Evolutionary conservation across 106 monocot species (phyloP).

Genomic region (Iris macrosiphon): DNA sequence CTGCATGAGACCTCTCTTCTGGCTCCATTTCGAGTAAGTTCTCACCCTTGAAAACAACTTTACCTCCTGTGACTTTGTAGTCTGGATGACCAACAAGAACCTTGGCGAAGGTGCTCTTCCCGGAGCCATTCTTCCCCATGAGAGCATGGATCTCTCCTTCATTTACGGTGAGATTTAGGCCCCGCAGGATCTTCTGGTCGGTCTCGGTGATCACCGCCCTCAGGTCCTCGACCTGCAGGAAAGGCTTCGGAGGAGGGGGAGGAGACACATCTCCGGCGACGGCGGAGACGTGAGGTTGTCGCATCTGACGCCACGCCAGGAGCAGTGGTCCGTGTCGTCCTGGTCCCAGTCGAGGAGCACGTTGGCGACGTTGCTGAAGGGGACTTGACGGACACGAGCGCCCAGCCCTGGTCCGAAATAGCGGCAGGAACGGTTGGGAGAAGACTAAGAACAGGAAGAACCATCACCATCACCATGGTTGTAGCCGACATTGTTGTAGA

Average conservation of each 20-base stretch:
- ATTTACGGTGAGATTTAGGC: slow-evolving; percentile 72
- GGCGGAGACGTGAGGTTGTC: slow-evolving; percentile 14
- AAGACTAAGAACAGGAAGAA: no score
- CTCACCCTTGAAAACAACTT: slow-evolving; percentile 71
- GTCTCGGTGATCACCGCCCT: slow-evolving; percentile 64
- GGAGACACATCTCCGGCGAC: slow-evolving; percentile 2
- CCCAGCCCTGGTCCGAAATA: no score
- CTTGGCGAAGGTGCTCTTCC: slow-evolving; percentile 92
- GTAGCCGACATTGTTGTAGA: no score
- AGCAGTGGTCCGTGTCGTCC: no score
- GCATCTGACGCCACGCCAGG: no score
- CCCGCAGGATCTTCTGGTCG: slow-evolving; percentile 59
- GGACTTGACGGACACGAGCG: no score
- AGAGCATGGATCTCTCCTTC: slow-evolving; percentile 95
- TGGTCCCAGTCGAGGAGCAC: no score
- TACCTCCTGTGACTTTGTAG: slow-evolving; percentile 86
- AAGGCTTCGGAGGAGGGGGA: slow-evolving; percentile 15
- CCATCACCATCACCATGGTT: no score
- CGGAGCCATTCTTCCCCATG: slow-evolving; percentile 97
- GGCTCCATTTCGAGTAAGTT: slow-evolving; percentile 86
- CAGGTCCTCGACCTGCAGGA: slow-evolving; percentile 72
- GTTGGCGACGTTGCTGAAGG: no score
- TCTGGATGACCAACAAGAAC: slow-evolving; percentile 99
- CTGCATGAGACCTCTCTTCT: slow-evolving; percentile 95
- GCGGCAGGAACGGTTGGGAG: no score